Conservation (phyloP, 495 filamentous ascomycete species). For the Xylaria grammica region DNA sequence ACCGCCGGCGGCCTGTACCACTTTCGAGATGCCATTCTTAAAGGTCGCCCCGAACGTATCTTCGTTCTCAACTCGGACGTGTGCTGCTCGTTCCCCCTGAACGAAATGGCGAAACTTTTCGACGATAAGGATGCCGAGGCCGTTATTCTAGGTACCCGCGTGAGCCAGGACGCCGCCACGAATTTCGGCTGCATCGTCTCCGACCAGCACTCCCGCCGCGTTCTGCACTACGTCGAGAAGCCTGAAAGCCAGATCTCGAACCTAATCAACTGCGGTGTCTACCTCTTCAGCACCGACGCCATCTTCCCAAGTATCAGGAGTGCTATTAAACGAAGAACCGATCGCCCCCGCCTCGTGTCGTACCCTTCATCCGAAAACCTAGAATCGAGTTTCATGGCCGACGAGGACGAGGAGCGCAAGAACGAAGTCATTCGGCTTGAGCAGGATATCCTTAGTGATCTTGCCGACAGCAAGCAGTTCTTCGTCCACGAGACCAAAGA, state of each 20-base stretch:
- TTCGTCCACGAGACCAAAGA: constrained; percentile 98
- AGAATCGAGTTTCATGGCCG: constrained; percentile 75
- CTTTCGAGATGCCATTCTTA: constrained; percentile 98
- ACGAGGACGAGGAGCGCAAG: constrained; percentile 74
- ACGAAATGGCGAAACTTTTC: constrained; percentile 91
- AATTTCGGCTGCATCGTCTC: constrained; percentile 99
- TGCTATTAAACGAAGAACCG: constrained; percentile 94
- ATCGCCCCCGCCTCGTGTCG: constrained; percentile 86
- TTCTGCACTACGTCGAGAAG: constrained; percentile 99
- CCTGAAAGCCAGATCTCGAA: constrained; percentile 98
- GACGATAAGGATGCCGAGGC: constrained; percentile 97
- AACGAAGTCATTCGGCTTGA: constrained; percentile 93
- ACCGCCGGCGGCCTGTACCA: constrained; percentile 98
- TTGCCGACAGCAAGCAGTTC: constrained; percentile 97
- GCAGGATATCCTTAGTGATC: constrained; percentile 95
- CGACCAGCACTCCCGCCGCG: constrained; percentile 91
- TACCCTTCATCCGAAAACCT: constrained; percentile 96
- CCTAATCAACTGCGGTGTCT: constrained; percentile 99
- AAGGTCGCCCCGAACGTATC: constrained; percentile 90
- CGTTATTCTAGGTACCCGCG: constrained; percentile 92
- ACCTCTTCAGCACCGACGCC: constrained; percentile 92
- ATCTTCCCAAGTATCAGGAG: constrained; percentile 96
- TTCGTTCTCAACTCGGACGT: constrained; percentile 99
- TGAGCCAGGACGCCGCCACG: constrained; percentile 87
- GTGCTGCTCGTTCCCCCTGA: constrained; percentile 97